Percentiles rank a stretch among this genome's conserved stretches.
Conservation (phyloP, 495 filamentous ascomycete species). For the Extremus antarcticus region DNA sequence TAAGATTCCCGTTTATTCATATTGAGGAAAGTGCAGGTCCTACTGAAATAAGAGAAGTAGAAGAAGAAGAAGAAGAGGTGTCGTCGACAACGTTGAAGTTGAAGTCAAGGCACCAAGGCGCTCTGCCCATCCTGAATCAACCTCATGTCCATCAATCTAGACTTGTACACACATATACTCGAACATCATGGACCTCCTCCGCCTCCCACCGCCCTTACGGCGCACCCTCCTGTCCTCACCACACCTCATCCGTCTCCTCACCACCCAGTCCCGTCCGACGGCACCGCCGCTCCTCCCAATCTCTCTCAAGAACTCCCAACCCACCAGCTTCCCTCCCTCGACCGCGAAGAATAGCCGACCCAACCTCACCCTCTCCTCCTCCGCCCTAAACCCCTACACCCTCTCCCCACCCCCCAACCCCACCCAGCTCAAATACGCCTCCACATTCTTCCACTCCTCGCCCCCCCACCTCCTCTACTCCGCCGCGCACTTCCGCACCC, state of each 20-base stretch:
- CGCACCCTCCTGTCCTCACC: neutral
- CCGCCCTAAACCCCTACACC: conserved; percentile 43
- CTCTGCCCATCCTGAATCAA: neutral
- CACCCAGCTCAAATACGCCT: conserved; percentile 44
- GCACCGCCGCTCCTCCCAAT: neutral
- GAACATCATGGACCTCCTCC: conserved; percentile 13
- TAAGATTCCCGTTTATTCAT: too few relatives aligned
- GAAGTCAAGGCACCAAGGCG: too few relatives aligned
- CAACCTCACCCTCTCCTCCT: conserved; percentile 14
- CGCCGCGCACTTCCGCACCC: conserved; percentile 55
- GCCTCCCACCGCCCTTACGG: conserved; percentile 6
- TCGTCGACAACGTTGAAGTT: too few relatives aligned
- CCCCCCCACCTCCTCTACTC: conserved; percentile 59
- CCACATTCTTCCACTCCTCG: conserved; percentile 52
- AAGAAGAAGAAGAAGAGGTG: too few relatives aligned
- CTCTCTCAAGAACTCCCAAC: neutral
- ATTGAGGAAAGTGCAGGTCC: too few relatives aligned
- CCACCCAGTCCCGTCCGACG: neutral
- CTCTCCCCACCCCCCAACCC: conserved; percentile 45
- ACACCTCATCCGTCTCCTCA: neutral
- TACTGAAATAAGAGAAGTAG: too few relatives aligned
- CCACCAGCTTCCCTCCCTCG: conserved; percentile 2
- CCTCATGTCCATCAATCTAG: too few relatives aligned
- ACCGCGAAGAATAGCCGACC: conserved; percentile 4
- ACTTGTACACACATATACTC: neutral